A percentile compares a stretch with the other conserved stretches of the same genome.
Evolutionary conservation across 441 rosid species (phyloP).

Genomic region (Brassica hybrid): DNA sequence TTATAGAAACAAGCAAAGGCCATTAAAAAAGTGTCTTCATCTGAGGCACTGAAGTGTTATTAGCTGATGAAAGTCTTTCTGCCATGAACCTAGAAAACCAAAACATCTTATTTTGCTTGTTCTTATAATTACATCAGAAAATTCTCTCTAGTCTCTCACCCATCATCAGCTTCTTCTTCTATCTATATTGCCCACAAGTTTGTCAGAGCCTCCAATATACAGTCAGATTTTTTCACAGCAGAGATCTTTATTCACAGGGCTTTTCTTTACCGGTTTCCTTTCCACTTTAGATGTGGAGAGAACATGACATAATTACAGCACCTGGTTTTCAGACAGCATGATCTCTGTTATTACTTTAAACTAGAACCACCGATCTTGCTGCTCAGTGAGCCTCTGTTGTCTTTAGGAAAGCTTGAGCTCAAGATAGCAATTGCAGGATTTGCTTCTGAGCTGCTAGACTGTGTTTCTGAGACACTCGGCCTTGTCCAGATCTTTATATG

Average conservation of each 20-base stretch:
- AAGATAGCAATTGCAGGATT: conserved; percentile 44
- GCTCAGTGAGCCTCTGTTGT: conserved; percentile 64
- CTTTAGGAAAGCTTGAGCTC: conserved; percentile 58
- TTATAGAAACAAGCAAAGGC: background rate
- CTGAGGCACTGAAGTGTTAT: conserved; percentile 22
- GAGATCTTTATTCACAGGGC: conserved; percentile 36
- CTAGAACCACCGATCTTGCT: conserved; percentile 60
- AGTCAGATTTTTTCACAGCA: conserved; percentile 40
- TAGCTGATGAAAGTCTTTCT: conserved; percentile 10
- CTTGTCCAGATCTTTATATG: conserved; percentile 94
- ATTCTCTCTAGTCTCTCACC: conserved; percentile 27
- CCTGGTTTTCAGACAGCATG: conserved; percentile 35
- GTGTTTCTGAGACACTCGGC: conserved; percentile 60
- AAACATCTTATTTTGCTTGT: background rate
- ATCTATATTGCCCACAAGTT: conserved; percentile 32
- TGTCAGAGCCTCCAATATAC: conserved; percentile 40
- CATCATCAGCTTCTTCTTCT: conserved; percentile 13
- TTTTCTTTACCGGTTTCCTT: conserved; percentile 2
- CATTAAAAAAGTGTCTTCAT: conserved; percentile 25
- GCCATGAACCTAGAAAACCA: conserved; percentile 2
- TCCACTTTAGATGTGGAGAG: conserved; percentile 15
- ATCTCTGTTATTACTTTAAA: conserved; percentile 60
- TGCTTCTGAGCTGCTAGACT: conserved; percentile 55
- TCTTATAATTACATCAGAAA: conserved; percentile 27
- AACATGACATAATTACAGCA: conserved; percentile 35